phyloP scores from a whole-genome alignment of 2,329 filamentous ascomycete species.

The Sporothrix pseudoabietina region DNA sequence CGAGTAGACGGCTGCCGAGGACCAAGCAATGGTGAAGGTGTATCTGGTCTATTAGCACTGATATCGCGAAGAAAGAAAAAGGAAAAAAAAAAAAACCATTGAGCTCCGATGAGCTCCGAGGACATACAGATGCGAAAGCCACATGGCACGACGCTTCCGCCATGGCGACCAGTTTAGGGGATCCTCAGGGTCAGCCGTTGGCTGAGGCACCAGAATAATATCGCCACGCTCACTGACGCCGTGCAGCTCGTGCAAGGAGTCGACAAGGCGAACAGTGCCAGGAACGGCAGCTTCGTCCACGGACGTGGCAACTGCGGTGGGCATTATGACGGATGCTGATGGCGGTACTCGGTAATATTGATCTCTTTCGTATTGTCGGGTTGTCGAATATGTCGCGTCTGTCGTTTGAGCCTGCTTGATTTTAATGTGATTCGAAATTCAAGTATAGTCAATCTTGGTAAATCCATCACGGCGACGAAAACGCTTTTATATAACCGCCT shows the following conservation, averaged over 20 bases:
- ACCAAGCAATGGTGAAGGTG: constrained; percentile 30
- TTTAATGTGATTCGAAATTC: too few species aligned
- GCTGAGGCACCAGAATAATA: constrained; percentile 46
- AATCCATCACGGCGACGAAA: too few species aligned
- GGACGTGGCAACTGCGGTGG: too few species aligned
- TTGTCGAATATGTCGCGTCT: too few species aligned
- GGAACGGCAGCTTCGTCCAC: constrained; percentile 34
- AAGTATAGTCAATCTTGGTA: too few species aligned
- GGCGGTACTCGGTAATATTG: too few species aligned
- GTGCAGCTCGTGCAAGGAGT: constrained; percentile 38
- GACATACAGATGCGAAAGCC: constrained; percentile 44
- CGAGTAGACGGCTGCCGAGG: constrained; percentile 52
- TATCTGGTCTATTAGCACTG: too few species aligned
- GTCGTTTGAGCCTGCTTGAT: too few species aligned
- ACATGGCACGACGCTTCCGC: constrained; percentile 51
- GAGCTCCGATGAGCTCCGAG: constrained; percentile 28
- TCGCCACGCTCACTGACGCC: constrained; percentile 38
- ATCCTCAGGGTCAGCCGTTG: constrained; percentile 52
- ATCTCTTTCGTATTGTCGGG: too few species aligned
- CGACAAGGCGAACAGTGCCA: constrained; percentile 49
- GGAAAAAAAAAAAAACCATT: constrained; percentile 34
- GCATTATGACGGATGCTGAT: too few species aligned
- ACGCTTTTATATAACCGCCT: too few species aligned
- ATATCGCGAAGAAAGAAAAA: too few species aligned
- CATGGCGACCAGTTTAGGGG: constrained; percentile 55